Percentiles rank a stretch among this genome's conserved stretches.
phyloP scores from a whole-genome alignment of 164 flowering plant genomes.

The Pachysandra terminalis region DNA sequence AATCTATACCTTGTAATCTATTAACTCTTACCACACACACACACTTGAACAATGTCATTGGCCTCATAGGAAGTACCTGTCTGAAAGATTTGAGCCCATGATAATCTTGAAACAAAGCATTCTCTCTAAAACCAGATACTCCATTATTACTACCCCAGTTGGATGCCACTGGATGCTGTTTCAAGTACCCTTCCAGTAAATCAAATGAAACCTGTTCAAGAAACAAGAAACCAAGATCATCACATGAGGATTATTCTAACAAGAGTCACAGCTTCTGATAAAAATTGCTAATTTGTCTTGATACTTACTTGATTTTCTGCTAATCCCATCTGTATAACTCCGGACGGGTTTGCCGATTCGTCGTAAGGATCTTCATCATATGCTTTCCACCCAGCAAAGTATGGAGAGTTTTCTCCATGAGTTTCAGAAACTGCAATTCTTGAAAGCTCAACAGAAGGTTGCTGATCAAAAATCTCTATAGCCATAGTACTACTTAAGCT shows the following conservation, averaged over 20 bases:
- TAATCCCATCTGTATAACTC: constrained; percentile 16
- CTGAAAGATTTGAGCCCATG: constrained; percentile 47
- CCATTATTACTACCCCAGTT: constrained; percentile 22
- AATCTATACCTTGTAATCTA: background rate
- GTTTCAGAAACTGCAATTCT: constrained; percentile 1
- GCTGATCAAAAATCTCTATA: background rate
- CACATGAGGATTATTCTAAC: background rate
- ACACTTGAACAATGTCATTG: background rate
- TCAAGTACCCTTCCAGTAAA: constrained; percentile 40
- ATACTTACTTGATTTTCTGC: constrained; percentile 17
- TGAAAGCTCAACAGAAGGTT: constrained; percentile 1
- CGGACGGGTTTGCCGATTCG: background rate
- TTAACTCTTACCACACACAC: no score
- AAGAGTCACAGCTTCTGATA: no score
- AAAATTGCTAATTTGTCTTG: no score
- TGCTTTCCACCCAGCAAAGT: constrained; percentile 17
- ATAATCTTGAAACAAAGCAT: constrained; percentile 54
- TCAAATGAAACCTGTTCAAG: constrained; percentile 48
- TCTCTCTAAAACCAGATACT: constrained; percentile 32
- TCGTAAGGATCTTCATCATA: constrained; percentile 14
- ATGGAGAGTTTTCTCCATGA: constrained; percentile 16
- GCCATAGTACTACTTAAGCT: background rate
- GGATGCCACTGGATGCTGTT: constrained; percentile 31
- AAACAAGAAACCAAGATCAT: background rate
- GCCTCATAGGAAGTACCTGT: constrained; percentile 15